A percentile compares a stretch with the other conserved stretches of the same genome.
These are phyloP conservation scores for Sarocladium strictum DNA, from an alignment of 2,329 filamentous ascomycete species.

Conservation along the genomic window DNA sequence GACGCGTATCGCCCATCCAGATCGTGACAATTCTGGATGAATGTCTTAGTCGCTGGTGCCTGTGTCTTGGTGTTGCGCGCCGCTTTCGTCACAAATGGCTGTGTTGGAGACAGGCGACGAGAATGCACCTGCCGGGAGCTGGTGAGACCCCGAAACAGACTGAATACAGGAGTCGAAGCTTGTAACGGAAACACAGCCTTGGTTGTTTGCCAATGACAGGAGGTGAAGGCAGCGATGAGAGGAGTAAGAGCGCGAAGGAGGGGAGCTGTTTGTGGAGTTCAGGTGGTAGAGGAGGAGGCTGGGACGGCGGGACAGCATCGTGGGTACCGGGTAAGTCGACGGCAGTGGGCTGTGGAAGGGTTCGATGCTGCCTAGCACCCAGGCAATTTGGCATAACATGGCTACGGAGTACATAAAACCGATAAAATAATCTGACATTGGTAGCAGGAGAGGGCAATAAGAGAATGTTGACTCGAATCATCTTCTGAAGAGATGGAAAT, in stretches of 20 bases:
- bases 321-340: not conserved
- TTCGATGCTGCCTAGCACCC: too few species aligned
- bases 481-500: too few species aligned
- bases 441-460: too few species aligned
- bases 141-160: not conserved
- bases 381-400: too few species aligned
- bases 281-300: not conserved
- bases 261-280: not conserved
- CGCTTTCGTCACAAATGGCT: not conserved
- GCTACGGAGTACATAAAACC: too few species aligned
- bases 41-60: not conserved
- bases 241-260: not conserved
- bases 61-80: not conserved
- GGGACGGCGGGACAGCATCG: not conserved
- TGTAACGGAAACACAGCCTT: too few species aligned
- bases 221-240: not conserved
- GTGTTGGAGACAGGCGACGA: not conserved
- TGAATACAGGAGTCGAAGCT: not conserved
- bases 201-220: too few species aligned
- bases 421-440: too few species aligned
- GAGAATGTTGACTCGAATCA: too few species aligned
- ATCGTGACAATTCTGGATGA: not conserved
- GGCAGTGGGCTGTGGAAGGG: too few species aligned
- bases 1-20: conserved; percentile 5
- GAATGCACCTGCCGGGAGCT: too few species aligned